Conservation (phyloP, 306 rosid genomes). For the Prunus salicina region DNA sequence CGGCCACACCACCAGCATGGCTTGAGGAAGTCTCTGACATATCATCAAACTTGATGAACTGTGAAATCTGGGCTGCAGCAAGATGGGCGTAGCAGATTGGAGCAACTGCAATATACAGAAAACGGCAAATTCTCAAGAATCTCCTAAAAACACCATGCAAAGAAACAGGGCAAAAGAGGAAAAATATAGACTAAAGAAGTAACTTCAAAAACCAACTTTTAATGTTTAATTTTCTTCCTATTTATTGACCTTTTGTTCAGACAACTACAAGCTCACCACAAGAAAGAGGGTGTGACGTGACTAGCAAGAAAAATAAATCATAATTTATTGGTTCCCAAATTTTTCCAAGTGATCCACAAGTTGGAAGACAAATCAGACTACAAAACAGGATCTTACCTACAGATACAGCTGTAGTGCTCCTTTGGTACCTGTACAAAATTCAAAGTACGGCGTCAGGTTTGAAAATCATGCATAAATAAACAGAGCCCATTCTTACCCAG, state of each 20-base stretch:
- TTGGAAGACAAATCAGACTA: background rate
- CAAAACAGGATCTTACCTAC: slow-evolving; percentile 44
- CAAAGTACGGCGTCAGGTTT: background rate
- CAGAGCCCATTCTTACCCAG: background rate
- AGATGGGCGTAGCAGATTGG: slow-evolving; percentile 88
- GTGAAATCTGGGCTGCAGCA: slow-evolving; percentile 74
- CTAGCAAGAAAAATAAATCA: no score
- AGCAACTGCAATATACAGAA: slow-evolving; percentile 51
- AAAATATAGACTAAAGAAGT: background rate
- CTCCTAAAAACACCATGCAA: background rate
- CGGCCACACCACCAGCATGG: slow-evolving; percentile 45
- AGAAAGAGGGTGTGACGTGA: background rate
- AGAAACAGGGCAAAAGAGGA: background rate
- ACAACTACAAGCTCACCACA: background rate
- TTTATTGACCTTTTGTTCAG: background rate
- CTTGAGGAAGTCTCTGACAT: slow-evolving; percentile 70
- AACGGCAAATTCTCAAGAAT: no score
- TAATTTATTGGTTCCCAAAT: no score
- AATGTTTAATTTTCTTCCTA: background rate
- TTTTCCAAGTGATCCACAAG: no score
- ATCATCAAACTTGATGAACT: slow-evolving; percentile 73
- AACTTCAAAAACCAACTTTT: background rate
- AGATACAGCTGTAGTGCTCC: slow-evolving; percentile 92
- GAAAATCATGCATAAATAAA: background rate
- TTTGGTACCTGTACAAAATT: slow-evolving; percentile 54